These are phyloP conservation scores for Balansia obtecta DNA, from an alignment of 2,329 filamentous ascomycete species.

Conservation along the genomic window DNA sequence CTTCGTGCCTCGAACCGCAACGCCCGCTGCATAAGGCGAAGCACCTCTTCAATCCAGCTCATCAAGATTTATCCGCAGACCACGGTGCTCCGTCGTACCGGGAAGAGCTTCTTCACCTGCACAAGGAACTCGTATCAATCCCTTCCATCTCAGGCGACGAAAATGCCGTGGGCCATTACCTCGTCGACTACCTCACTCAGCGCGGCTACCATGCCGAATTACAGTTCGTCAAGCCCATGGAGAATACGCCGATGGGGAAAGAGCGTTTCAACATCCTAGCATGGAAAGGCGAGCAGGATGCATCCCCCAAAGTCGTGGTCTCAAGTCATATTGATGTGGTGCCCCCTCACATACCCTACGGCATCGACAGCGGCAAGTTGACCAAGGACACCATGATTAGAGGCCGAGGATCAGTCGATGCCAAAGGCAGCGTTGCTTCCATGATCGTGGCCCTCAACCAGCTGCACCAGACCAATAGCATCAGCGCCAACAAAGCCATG, in stretches of 20 bases:
- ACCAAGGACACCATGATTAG: conserved; percentile 41
- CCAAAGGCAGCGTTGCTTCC: conserved; percentile 57
- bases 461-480: conserved; percentile 29
- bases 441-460: conserved; percentile 57
- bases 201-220: conserved; percentile 31
- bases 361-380: conserved; percentile 34
- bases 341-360: conserved; percentile 60
- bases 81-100: conserved; percentile 25
- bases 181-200: conserved; percentile 50
- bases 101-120: conserved; percentile 52
- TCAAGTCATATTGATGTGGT: conserved; percentile 76
- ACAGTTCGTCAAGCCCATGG: conserved; percentile 25
- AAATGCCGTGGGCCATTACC: conserved; percentile 51
- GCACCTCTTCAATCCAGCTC: neutral
- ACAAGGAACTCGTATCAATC: conserved; percentile 62
- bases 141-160: conserved; percentile 63
- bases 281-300: conserved; percentile 35
- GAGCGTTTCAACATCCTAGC: conserved; percentile 63
- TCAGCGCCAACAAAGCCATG: conserved; percentile 39
- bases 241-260: conserved; percentile 16
- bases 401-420: conserved; percentile 64
- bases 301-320: conserved; percentile 48
- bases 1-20: conserved; percentile 5
- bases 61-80: neutral
- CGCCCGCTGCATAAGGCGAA: conserved; percentile 2